Evolutionary conservation across 208 protist genomes (phyloP).

Genomic region (Tritrichomonas foetus): DNA sequence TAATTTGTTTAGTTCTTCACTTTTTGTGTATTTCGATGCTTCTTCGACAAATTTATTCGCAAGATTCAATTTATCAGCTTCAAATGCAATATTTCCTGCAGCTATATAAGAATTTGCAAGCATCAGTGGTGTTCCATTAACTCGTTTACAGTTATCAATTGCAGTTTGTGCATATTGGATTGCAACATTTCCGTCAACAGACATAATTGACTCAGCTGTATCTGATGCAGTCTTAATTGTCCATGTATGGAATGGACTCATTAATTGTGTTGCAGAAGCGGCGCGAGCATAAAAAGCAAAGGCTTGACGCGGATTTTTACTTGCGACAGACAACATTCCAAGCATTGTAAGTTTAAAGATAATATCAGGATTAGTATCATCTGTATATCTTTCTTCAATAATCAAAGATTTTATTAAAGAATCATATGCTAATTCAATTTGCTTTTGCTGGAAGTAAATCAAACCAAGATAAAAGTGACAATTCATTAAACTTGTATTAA

Average conservation of each 20-base stretch:
- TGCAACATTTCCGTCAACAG: not conserved
- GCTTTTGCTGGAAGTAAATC: not conserved
- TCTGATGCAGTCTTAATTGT: not conserved
- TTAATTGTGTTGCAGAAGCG: not conserved
- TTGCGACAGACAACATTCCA: not conserved
- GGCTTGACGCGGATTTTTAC: no score
- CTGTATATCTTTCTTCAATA: not conserved
- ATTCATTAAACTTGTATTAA: not conserved
- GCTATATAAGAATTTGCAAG: no score
- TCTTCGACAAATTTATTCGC: not conserved
- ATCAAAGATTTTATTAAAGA: not conserved
- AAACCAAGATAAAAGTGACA: not conserved
- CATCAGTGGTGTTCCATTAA: not conserved
- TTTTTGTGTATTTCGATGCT: not conserved
- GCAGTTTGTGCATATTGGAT: not conserved
- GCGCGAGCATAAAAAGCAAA: not conserved
- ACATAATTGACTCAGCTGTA: not conserved
- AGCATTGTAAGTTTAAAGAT: not conserved
- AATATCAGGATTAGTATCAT: not conserved
- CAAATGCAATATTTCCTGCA: not conserved
- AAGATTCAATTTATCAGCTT: not conserved
- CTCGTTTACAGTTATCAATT: not conserved
- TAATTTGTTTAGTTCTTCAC: not conserved
- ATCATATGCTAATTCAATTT: not conserved
- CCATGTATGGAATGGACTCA: not conserved